Percentiles rank a stretch among this genome's conserved stretches.
These are phyloP conservation scores for Dionaea muscipula DNA, from an alignment of 179 eudicot genomes.

Conservation along the genomic window DNA sequence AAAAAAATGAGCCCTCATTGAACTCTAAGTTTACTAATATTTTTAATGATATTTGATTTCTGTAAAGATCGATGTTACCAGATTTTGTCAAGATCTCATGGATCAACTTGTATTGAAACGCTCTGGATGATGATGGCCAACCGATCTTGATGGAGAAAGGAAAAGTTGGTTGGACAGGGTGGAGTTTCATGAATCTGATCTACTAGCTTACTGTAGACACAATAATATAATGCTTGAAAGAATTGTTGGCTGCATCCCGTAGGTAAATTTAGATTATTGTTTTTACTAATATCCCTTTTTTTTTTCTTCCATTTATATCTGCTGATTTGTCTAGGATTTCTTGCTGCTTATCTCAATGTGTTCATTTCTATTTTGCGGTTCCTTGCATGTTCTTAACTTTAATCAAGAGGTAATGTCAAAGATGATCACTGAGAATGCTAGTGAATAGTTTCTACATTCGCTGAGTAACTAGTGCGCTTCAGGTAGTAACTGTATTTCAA, in stretches of 20 bases:
- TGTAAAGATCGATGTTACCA: no score
- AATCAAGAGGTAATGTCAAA: constrained; percentile 99
- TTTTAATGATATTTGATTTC: no score
- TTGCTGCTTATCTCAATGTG: neutral
- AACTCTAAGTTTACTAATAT: no score
- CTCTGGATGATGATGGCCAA: constrained; percentile 80
- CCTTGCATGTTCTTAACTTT: constrained; percentile 78
- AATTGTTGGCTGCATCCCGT: constrained; percentile 97
- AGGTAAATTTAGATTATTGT: constrained; percentile 29
- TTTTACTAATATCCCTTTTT: no score
- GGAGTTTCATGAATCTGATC: constrained; percentile 87
- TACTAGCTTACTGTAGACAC: constrained; percentile 76
- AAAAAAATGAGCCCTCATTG: no score
- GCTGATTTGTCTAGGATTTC: neutral
- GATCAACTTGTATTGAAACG: constrained; percentile 89
- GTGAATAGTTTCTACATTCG: constrained; percentile 81
- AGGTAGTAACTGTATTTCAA: constrained; percentile 33
- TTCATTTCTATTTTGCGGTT: constrained; percentile 1
- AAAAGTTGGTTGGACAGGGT: constrained; percentile 87
- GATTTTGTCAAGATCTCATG: constrained; percentile 81
- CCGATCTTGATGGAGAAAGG: constrained; percentile 68
- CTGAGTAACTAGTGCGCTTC: constrained; percentile 97
- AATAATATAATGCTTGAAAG: constrained; percentile 80
- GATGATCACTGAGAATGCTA: constrained; percentile 92
- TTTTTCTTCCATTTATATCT: neutral